Evolutionary conservation across 352 stramenopile species (phyloP), one percentile per base, ranked within the genome.

Genomic region (Phytophthora brassicae): DNA sequence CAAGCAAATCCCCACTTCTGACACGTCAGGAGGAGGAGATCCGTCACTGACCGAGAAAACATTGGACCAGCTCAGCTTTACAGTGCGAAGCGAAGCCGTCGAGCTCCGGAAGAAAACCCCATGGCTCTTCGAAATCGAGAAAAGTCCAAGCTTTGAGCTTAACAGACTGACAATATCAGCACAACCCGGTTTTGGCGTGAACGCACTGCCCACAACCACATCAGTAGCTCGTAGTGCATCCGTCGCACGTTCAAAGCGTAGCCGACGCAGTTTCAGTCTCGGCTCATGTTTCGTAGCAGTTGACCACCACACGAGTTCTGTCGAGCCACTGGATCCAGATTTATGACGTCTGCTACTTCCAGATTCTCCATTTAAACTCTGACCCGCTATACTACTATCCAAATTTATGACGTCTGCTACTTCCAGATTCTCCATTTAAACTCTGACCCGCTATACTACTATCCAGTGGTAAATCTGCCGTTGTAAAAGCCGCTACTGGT

Each of bases 261-360:
- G 46, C 63, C 82, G 76, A 44, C 87, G 84, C 20, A 88, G 57
- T 29, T 82, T 89, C 9, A 95, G 60, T 54, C 80, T 84, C 3
- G 79, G 81, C 17, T 86, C 75, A 12, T 79, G 54, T 42, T 88
- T 86, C 31, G 69, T 70, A 36, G 89, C 82, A 7, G 72, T 78
- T 11, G 81, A 90, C 84, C 81, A 93, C 85, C 85, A 95, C 42
- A 74, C 77, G 20, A 95, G 68, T 50, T 94, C 84, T 20, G 68
- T 72, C 46, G 63, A 65, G 12, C 79, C 72, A 43, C 60, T 75
- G 28, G 56, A 61, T 12, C 47, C 29, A 13, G 44, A 48, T 26
- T 46, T 56, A 50, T 44, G 60, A 1, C 17, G 20, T 26, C 31
- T 36, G 20, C 48, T 54, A 38, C 24, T 20, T 38, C 28, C 38